Evolutionary conservation across 352 stramenopile species (phyloP), one percentile per base, ranked within the genome.

Genomic region (Phytophthora fragariaefolia): DNA sequence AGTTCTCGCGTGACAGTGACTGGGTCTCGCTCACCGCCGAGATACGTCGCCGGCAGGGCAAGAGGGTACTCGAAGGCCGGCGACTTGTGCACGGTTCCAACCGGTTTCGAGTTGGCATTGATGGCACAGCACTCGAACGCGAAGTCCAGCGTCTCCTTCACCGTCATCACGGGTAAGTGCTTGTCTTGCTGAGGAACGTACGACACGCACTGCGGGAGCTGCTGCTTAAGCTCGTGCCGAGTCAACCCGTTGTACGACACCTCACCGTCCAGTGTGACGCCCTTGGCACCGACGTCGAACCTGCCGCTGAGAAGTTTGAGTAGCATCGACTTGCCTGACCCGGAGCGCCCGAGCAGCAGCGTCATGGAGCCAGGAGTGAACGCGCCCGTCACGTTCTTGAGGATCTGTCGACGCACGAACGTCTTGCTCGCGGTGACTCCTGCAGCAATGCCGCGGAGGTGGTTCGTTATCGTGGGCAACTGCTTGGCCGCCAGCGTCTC

Each of bases 131-230:
- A 96, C 43, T 95, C 85, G 63, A 91, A 97, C 9, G 95, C 89
- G 74, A 98, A 98, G 23, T 89, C 77, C 38, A 98, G 84, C 23
- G 96, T 98, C 71, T 98, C 95, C 54, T 92, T 77, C 1, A 98
- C 96, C 1, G 92, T 98, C 48, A 98, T 73, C 8, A 84, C 73
- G 1, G 93, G 71, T 22, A 88, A 69, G 79, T 98, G 95, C 2
- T 63, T 67, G 72, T 98, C 95, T 53, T 84, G 72, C 60, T 87
- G 79, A 0, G 63, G 61, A 4, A 86, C 72, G 56, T 82, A 84
- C 6, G 79, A 52, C 23, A 83, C 73, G 32, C 78, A 79, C 26
- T 87, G 75, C 20, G 79, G 73, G 8, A 87, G 68, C 26, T 74
- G 70, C 10, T 58, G 7, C 24, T 58, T 61, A 0, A 88, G 26